phyloP scores from a whole-genome alignment of 2,329 filamentous ascomycete genomes.

The Hymenoscyphus repandus region DNA sequence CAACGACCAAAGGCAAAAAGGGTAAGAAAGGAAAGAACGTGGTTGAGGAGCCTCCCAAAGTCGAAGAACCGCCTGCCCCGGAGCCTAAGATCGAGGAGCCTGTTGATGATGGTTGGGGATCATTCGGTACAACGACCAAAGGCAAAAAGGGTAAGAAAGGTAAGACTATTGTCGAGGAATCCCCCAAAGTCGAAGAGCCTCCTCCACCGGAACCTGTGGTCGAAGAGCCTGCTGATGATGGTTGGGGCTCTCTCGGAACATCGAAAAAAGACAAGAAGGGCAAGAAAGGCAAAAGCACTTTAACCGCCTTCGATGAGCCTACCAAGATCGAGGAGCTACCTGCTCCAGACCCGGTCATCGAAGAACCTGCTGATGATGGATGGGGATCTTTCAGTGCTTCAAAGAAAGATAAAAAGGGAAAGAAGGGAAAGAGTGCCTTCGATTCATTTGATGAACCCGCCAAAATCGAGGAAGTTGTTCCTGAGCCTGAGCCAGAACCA shows the following conservation, averaged over 20 bases:
- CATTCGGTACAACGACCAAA: constrained; percentile 42
- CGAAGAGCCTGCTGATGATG: constrained; percentile 11
- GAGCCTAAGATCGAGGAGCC: constrained; percentile 28
- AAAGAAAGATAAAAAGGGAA: constrained; percentile 42
- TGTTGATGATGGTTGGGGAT: constrained; percentile 18
- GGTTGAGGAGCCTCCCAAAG: background rate
- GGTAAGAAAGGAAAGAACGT: constrained; percentile 24
- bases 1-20: constrained; percentile 38
- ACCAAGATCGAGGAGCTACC: constrained; percentile 22
- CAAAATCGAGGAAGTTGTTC: constrained; percentile 22
- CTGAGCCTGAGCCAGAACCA: constrained; percentile 20
- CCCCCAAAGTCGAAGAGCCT: constrained; percentile 13
- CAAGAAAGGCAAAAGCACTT: constrained; percentile 32
- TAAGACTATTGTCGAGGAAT: constrained; percentile 24
- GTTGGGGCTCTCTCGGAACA: constrained; percentile 35
- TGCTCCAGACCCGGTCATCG: constrained; percentile 24
- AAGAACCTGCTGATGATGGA: constrained; percentile 26
- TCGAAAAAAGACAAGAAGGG: constrained; percentile 38
- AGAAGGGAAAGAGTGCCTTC: constrained; percentile 25
- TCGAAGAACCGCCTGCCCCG: constrained; percentile 15
- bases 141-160: constrained; percentile 13
- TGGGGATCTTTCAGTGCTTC: constrained; percentile 10
- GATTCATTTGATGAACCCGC: constrained; percentile 27
- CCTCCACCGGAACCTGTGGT: constrained; percentile 28
- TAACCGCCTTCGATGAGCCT: constrained; percentile 24